Base-by-base conservation (phyloP, 2,329 filamentous ascomycete species). In the Microcyclospora tardicrescens region DNA sequence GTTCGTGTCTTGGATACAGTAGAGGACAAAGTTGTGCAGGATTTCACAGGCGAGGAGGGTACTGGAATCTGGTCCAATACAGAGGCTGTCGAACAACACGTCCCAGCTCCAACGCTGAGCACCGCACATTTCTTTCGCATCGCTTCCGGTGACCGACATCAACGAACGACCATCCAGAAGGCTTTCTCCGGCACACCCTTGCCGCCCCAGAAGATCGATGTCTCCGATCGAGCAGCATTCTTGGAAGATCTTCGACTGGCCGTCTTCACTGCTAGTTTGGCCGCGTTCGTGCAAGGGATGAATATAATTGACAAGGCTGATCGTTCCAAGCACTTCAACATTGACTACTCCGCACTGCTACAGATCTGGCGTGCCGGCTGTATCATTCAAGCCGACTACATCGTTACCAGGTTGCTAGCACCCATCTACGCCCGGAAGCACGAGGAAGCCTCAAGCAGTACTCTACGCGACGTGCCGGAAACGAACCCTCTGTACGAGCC, bases 11-110 rank as follows among this genome's bases (percentile, higher is more conserved):
- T 84, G 1, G 69, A 72, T 19, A 65, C 73, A 14, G 70, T 83
- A 2, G 68, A 76, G 37, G 79, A 83, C 57, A 81, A 81, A 52
- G 78, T 84, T 1, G 77, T 82, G 0, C 78, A 84, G 57, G 78
- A 82, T 46, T 70, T 74, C 14, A 75, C 77, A 27, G 68, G 72
- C 37, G 72, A 73, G 31, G 79, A 83, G 54, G 77, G 79, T 0
- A 84, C 79, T 0, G 74, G 77, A 0, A 68, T 73, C 35, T 83
- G 77, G 79, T 71, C 72, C 5, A 71, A 77, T 44, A 70, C 69
- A 46, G 72, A 83, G 52, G 72, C 75, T 0, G 69, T 78, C 6
- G 57, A 64, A 3, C 64, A 75, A 2, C 79, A 84, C 48, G 65
- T 81, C 2, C 71, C 79, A 0, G 69, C 73, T 0, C 74, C 79